Percentiles rank a stretch among this genome's conserved stretches.
Conservation (phyloP, 495 filamentous ascomycete genomes). For the Penicillium longicatenatum region DNA sequence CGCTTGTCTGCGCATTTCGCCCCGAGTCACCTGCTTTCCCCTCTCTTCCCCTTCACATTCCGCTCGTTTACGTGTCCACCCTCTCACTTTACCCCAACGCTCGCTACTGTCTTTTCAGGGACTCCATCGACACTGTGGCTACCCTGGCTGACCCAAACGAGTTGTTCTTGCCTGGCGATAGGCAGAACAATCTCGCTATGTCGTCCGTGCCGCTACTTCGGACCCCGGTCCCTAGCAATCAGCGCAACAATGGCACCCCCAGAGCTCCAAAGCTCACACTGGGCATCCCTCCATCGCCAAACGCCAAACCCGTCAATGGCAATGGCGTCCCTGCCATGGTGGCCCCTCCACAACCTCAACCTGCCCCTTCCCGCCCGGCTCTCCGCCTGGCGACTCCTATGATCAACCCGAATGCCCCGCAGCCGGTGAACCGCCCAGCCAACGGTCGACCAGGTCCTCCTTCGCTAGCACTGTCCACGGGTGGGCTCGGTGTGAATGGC, state of each 20-base stretch:
- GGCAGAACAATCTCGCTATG: slow-evolving; percentile 64
- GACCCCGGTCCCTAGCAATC: slow-evolving; percentile 76
- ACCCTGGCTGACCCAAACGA: slow-evolving; percentile 49
- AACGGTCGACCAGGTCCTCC: slow-evolving; percentile 55
- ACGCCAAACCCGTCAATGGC: slow-evolving; percentile 64
- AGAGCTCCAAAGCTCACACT: slow-evolving; percentile 80
- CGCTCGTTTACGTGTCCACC: slow-evolving; percentile 3
- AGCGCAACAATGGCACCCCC: slow-evolving; percentile 54
- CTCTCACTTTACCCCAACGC: slow-evolving; percentile 4
- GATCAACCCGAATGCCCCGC: slow-evolving; percentile 65
- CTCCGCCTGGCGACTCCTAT: slow-evolving; percentile 83
- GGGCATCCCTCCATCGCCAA: slow-evolving; percentile 83
- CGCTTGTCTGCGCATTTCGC: background rate
- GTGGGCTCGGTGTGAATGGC: slow-evolving; percentile 69
- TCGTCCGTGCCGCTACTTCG: slow-evolving; percentile 81
- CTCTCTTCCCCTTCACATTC: slow-evolving; percentile 8
- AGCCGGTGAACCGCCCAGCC: slow-evolving; percentile 52
- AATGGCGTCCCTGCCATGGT: slow-evolving; percentile 33
- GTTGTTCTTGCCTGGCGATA: slow-evolving; percentile 50
- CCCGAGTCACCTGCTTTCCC: slow-evolving; percentile 30
- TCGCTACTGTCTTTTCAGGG: slow-evolving; percentile 18
- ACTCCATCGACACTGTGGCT: slow-evolving; percentile 41
- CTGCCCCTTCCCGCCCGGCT: slow-evolving; percentile 51
- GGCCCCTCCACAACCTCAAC: slow-evolving; percentile 34
- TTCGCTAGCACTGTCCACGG: slow-evolving; percentile 44